These are phyloP conservation scores for Rhodotorula babjevae DNA, from an alignment of 768 basidiomycete species.

Conservation along the genomic window DNA sequence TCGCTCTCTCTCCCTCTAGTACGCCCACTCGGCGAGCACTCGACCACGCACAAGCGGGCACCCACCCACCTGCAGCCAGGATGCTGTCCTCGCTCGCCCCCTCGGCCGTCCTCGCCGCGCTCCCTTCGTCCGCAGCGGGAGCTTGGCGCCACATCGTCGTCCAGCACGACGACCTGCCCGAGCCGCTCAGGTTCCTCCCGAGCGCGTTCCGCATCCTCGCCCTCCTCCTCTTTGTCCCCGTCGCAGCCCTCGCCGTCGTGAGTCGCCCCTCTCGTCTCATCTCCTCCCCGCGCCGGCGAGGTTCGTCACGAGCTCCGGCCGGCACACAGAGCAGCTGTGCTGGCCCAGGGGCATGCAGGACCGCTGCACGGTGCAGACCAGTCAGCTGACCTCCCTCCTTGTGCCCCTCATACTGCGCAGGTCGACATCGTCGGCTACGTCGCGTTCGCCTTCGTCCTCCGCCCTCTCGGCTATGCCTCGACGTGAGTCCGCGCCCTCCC, in stretches of 20 bases:
- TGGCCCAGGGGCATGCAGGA: no score
- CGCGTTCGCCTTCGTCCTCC: conserved; percentile 21
- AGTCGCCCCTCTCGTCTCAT: neutral
- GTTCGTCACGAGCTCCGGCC: neutral
- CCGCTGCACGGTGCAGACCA: no score
- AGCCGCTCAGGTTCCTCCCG: conserved; percentile 20
- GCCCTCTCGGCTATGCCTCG: conserved; percentile 28
- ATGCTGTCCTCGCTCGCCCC: neutral
- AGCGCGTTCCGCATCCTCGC: conserved; percentile 25
- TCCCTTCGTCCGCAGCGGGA: neutral
- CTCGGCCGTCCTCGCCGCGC: neutral
- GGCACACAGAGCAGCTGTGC: neutral
- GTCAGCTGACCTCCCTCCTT: no score
- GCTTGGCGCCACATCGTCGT: neutral
- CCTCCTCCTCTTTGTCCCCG: conserved; percentile 17
- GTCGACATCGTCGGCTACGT: conserved; percentile 26
- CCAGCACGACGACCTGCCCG: conserved; percentile 4
- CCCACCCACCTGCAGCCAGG: no score
- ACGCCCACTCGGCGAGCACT: no score
- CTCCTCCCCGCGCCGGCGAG: neutral
- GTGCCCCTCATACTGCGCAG: neutral
- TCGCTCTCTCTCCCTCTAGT: no score
- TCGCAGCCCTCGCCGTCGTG: conserved; percentile 17
- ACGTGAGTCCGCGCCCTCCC: conserved; percentile 11
- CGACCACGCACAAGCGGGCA: no score